Conservation (phyloP, 208 protist genomes). For the Trypanosoma lewisi region DNA sequence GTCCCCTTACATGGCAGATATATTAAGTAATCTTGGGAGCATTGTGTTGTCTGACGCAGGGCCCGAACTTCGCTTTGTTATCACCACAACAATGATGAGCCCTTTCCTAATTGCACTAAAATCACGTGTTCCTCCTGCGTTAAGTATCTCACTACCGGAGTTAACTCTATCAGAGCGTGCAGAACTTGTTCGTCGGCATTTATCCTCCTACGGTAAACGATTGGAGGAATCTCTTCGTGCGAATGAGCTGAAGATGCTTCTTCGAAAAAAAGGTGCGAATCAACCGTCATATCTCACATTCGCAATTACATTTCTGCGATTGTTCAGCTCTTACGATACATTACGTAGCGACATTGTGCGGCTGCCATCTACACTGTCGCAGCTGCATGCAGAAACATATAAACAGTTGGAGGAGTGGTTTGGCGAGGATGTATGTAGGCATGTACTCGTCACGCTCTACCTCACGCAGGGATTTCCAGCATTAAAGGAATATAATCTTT, state of each 20-base stretch:
- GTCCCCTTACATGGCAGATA: conserved; percentile 43
- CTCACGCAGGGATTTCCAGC: conserved; percentile 55
- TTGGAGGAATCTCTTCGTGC: conserved; percentile 67
- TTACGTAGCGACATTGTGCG: conserved; percentile 67
- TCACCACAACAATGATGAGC: conserved; percentile 32
- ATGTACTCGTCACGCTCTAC: conserved; percentile 66
- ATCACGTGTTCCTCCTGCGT: conserved; percentile 38
- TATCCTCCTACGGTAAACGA: conserved; percentile 73
- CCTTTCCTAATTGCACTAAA: conserved; percentile 42
- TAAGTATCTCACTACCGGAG: conserved; percentile 33
- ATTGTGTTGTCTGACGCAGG: conserved; percentile 36
- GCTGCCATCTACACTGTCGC: conserved; percentile 49
- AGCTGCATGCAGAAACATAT: conserved; percentile 57
- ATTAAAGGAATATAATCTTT: conserved; percentile 78
- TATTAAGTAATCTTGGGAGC: conserved; percentile 50
- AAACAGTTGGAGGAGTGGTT: conserved; percentile 53
- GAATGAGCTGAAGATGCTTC: conserved; percentile 67
- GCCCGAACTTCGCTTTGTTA: conserved; percentile 57
- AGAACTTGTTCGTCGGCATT: conserved; percentile 68
- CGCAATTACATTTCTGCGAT: conserved; percentile 68
- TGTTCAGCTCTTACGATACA: conserved; percentile 83
- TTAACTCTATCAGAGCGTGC: conserved; percentile 61
- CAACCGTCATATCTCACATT: conserved; percentile 67
- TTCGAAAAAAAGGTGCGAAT: conserved; percentile 66
- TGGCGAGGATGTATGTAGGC: conserved; percentile 37